Evolutionary conservation across 257 asterid species (phyloP), one percentile per base, ranked within the genome.

Genomic region (Buddleja alternifolia): DNA sequence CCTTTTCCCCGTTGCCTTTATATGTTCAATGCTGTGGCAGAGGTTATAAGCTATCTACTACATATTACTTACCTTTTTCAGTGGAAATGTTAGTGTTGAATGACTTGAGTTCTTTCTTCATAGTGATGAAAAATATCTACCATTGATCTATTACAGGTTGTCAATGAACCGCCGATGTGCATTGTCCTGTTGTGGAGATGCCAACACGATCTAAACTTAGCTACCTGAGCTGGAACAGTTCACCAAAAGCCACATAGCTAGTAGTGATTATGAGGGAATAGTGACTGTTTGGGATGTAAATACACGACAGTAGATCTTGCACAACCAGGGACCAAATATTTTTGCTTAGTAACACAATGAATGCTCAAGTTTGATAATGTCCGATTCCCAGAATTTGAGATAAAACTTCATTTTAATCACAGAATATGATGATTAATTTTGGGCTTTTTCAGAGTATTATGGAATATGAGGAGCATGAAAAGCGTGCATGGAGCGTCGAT

Each of bases 401-500:
- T 24, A 29, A n/a, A 10, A 3, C 2, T 11, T 23, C 6, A 14
- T 29, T n/a, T 46, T 19, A 40, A 29, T 20, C 4, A 20, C 40
- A 11, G n/a, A 24, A n/a, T 19, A 17, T 59, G n/a, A 61, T 47
- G 25, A 61, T 47, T 19, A 32, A 15, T 10, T 55, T 55, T 73
- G 70, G 45, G 15, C 52, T 52, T 44, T 11, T 61, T 46, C 77
- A 86, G 96, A 86, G 96, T 76, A 84, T 87, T 61, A 83, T 83
- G 92, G 96, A 89, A 80, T 89, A 86, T 3, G 96, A 86, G 75
- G 96, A 89, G 80, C 95, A 89, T 70, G 96, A 89, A 81, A 89
- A 89, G 47, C 87, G 92, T 47, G 96, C 96, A 44, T 89, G 94
- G 95, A 85, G 92, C 54, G 92, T 89, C 55, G 96, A 89, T 80